Evolutionary conservation across 2,329 filamentous ascomycete species (phyloP).

Genomic region (Penicillium sp.): DNA sequence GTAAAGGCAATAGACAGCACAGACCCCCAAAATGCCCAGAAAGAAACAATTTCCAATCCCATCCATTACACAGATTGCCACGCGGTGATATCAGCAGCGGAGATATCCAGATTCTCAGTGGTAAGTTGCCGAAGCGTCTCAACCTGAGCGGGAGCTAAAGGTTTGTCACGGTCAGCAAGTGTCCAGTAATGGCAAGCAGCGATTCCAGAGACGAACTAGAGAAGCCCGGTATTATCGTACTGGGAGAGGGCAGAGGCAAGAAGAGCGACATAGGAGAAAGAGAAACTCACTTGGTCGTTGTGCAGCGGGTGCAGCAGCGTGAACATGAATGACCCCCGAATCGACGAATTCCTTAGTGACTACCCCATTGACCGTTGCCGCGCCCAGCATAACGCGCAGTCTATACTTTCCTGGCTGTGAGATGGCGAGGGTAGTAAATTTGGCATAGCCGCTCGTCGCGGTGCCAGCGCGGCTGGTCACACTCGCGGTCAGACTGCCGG

Average conservation of each 20-base stretch:
- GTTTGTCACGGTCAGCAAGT: constrained; percentile 15
- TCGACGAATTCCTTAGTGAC: constrained; percentile 30
- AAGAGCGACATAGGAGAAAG: neutral
- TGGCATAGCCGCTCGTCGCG: constrained; percentile 29
- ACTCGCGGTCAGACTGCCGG: constrained; percentile 30
- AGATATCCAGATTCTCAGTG: constrained; percentile 31
- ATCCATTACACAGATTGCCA: constrained; percentile 25
- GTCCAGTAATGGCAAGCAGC: constrained; percentile 2
- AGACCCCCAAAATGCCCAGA: constrained; percentile 9
- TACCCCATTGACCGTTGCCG: constrained; percentile 27
- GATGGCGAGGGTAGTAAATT: constrained; percentile 27
- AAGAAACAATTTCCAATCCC: neutral
- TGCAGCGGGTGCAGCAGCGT: constrained; percentile 22
- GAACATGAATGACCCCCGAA: constrained; percentile 29
- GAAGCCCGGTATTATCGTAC: neutral
- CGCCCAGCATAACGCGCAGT: constrained; percentile 31
- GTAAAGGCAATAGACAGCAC: neutral
- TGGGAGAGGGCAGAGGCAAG: neutral
- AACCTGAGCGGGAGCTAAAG: constrained; percentile 24
- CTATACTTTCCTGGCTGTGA: constrained; percentile 28
- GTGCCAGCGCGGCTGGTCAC: constrained; percentile 31
- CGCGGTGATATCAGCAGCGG: constrained; percentile 28
- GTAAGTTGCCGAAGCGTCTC: constrained; percentile 25
- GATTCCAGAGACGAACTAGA: neutral
- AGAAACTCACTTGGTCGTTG: constrained; percentile 30